phyloP scores from a whole-genome alignment of 805 yeast species.

The Cyberlindnera amylophila region DNA sequence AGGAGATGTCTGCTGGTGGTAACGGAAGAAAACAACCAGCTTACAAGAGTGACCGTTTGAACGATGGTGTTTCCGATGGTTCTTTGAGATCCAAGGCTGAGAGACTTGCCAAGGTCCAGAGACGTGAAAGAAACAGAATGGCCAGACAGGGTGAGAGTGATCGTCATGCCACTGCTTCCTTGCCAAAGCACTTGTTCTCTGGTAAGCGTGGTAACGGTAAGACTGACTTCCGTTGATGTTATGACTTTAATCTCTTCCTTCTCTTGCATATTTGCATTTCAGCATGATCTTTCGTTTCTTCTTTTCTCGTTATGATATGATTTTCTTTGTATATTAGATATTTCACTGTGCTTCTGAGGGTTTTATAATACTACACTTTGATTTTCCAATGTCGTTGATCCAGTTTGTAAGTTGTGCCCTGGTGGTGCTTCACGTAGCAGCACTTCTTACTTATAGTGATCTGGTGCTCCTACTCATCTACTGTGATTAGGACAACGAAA shows the following conservation, averaged over 20 bases:
- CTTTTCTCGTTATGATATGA: neutral
- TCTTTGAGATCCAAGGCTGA: slow-evolving; percentile 79
- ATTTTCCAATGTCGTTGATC: no score
- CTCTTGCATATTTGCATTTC: neutral
- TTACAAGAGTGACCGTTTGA: slow-evolving; percentile 72
- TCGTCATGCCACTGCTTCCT: slow-evolving; percentile 76
- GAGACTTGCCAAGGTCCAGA: slow-evolving; percentile 80
- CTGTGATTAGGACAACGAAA: no score
- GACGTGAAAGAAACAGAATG: slow-evolving; percentile 88
- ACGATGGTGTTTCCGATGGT: slow-evolving; percentile 83
- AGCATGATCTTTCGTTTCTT: neutral
- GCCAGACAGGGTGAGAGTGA: slow-evolving; percentile 97
- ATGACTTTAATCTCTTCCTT: neutral
- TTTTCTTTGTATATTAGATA: no score
- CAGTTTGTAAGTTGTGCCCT: no score
- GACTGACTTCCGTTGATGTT: slow-evolving; percentile 73
- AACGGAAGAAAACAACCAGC: slow-evolving; percentile 29
- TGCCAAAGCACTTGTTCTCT: slow-evolving; percentile 91
- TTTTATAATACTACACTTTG: no score
- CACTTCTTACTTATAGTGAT: no score
- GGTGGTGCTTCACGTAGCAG: no score
- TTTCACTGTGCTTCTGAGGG: no score
- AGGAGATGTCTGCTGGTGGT: slow-evolving; percentile 25
- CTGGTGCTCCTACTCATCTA: no score
- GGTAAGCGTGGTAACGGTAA: slow-evolving; percentile 98